A percentile compares a stretch with the other conserved stretches of the same genome.
Conservation (phyloP, 257 asterid genomes). For the Lithospermum erythrorhizon region DNA sequence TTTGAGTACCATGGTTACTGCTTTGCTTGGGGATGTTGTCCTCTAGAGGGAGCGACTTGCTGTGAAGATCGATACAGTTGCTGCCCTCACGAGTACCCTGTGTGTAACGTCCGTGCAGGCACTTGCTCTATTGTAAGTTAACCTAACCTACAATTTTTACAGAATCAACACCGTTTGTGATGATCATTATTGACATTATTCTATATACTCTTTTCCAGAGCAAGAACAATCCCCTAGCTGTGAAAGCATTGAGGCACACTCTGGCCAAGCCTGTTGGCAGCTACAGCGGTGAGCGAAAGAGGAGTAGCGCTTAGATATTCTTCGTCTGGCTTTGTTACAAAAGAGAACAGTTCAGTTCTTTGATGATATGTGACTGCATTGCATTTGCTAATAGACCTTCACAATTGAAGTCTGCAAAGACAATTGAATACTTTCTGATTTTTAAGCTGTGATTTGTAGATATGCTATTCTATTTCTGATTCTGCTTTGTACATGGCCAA, state of each 20-base stretch:
- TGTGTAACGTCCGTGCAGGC: too few relatives aligned
- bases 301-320: slow-evolving; percentile 23
- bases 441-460: slow-evolving; percentile 20
- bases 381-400: slow-evolving; percentile 5
- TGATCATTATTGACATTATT: neutral
- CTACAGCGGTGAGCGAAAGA: slow-evolving; percentile 17
- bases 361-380: neutral
- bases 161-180: too few relatives aligned
- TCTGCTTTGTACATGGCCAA: too few relatives aligned
- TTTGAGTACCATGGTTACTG: too few relatives aligned
- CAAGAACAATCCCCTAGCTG: slow-evolving; percentile 51
- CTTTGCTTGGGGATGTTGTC: too few relatives aligned
- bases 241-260: slow-evolving; percentile 47
- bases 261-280: slow-evolving; percentile 43
- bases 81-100: too few relatives aligned
- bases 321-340: slow-evolving; percentile 5
- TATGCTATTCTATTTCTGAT: slow-evolving; percentile 14
- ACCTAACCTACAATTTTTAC: too few relatives aligned
- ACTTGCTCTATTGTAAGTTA: too few relatives aligned
- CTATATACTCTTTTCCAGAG: slow-evolving; percentile 27
- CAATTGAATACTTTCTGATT: neutral
- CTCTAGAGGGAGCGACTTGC: too few relatives aligned
- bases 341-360: slow-evolving; percentile 1
- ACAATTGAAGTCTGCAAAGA: slow-evolving; percentile 3
- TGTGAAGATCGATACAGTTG: too few relatives aligned